Conservation (phyloP, 2,329 filamentous ascomycete species). For the Aspergillus bombycis region DNA sequence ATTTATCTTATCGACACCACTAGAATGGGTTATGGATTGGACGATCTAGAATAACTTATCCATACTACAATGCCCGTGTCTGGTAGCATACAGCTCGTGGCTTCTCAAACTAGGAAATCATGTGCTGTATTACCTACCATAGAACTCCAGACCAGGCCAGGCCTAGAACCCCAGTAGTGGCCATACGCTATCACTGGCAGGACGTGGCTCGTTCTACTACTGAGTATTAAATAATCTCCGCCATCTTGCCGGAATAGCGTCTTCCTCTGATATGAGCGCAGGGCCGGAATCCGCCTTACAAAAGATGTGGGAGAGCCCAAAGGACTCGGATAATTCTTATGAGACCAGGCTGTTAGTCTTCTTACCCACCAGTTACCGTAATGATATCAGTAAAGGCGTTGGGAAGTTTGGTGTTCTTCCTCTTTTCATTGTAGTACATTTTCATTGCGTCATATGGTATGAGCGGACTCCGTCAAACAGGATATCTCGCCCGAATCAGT, state of each 20-base stretch:
- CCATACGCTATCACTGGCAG: background rate
- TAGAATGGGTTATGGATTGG: background rate
- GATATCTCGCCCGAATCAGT: background rate
- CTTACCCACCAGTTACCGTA: background rate
- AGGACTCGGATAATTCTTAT: background rate
- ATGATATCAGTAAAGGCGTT: background rate
- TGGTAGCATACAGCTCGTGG: background rate
- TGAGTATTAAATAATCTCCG: background rate
- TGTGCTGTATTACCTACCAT: background rate
- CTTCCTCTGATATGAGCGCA: background rate
- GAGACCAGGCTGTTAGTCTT: background rate
- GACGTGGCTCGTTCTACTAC: background rate
- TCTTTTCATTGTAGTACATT: background rate
- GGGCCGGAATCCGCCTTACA: background rate
- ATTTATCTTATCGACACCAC: too few species aligned
- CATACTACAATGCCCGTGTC: background rate
- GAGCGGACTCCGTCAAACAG: background rate
- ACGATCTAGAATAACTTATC: background rate
- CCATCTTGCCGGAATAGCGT: background rate
- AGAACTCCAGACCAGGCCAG: background rate
- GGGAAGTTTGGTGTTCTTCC: too few species aligned
- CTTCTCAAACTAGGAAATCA: background rate
- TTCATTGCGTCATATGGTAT: background rate
- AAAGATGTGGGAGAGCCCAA: background rate
- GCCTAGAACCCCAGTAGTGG: background rate